Percentiles rank a stretch among this genome's conserved stretches.
These are phyloP conservation scores for Colletotrichum eremochloae DNA, from an alignment of 2,329 filamentous ascomycete genomes.

Conservation along the genomic window DNA sequence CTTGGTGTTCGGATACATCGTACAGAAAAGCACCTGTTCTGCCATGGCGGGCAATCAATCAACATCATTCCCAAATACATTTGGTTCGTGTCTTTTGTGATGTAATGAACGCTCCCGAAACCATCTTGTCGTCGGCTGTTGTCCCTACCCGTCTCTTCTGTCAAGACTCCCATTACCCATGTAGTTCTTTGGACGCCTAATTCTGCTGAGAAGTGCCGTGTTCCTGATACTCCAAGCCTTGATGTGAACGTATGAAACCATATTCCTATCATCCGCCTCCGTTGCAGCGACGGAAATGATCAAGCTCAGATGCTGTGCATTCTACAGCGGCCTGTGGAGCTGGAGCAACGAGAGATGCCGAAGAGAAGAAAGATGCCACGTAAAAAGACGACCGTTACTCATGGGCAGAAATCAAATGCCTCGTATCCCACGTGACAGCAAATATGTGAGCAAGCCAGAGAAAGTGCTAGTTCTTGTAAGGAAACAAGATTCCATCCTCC, in stretches of 20 bases:
- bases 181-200: too few species aligned
- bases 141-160: background rate
- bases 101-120: background rate
- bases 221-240: too few species aligned
- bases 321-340: background rate
- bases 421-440: too few species aligned
- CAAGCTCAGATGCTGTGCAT: background rate
- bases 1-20: background rate
- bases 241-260: background rate
- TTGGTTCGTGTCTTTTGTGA: background rate
- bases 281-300: background rate
- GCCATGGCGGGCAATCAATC: background rate
- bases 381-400: too few species aligned
- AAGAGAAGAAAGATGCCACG: too few species aligned
- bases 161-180: too few species aligned
- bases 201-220: background rate
- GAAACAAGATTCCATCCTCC: background rate
- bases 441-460: too few species aligned
- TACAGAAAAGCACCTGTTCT: too few species aligned
- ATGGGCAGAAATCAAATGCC: too few species aligned
- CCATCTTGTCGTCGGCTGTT: background rate
- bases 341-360: background rate
- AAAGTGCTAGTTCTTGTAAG: background rate
- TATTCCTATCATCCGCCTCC: background rate
- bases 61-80: background rate